phyloP scores from a whole-genome alignment of 73 alveolate genomes.

The Paramecium tetraurelia region DNA sequence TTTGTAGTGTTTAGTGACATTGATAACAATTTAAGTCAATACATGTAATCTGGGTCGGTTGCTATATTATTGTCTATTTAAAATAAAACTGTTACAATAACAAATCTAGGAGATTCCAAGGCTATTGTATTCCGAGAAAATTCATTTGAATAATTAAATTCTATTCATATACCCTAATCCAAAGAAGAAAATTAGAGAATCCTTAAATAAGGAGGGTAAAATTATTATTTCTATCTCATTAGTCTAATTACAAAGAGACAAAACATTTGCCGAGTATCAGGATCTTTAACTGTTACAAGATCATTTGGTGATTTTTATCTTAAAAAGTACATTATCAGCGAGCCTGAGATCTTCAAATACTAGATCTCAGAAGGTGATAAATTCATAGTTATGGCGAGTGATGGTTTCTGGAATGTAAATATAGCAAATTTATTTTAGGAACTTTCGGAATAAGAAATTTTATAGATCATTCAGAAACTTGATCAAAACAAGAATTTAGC shows the following conservation, averaged over 20 bases:
- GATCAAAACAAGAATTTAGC: background rate
- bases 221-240: background rate
- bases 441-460: slow-evolving; percentile 29
- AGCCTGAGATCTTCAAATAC: background rate
- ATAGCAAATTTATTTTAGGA: background rate
- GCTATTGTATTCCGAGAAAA: background rate
- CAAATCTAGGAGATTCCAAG: slow-evolving; percentile 34
- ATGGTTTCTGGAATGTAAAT: slow-evolving; percentile 48
- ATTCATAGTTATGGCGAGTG: slow-evolving; percentile 28
- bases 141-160: background rate
- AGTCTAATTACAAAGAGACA: background rate
- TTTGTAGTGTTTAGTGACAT: slow-evolving; percentile 1
- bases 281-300: slow-evolving; percentile 5
- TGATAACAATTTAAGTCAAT: background rate
- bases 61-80: slow-evolving; percentile 15
- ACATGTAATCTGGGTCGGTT: slow-evolving; percentile 24
- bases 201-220: slow-evolving; percentile 13
- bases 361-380: background rate
- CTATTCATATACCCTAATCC: background rate
- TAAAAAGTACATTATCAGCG: background rate
- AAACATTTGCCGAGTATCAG: slow-evolving; percentile 5
- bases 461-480: background rate
- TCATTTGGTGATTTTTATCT: slow-evolving; percentile 41
- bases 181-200: background rate
- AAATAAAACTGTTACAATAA: slow-evolving; percentile 38